Conservation (phyloP, 148 eudicot species). For the Tetragonia tetragonoides region DNA sequence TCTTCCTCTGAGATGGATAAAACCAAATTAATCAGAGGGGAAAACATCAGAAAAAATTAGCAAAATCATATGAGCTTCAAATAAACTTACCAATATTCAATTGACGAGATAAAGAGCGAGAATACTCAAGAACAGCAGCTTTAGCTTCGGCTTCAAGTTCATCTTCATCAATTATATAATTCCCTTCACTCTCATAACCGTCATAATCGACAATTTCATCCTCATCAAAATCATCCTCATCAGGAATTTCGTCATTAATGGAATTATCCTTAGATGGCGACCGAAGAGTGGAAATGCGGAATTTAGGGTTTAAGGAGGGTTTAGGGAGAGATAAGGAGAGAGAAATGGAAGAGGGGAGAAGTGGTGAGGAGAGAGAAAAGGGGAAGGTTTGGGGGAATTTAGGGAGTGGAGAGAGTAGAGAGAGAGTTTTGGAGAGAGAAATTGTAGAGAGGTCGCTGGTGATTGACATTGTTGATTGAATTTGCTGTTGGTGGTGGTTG, state of each 20-base stretch:
- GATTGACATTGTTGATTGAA: conserved; percentile 25
- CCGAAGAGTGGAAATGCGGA: conserved; percentile 25
- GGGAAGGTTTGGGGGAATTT: conserved; percentile 6
- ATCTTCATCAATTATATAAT: conserved; percentile 48
- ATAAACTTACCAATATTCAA: conserved; percentile 47
- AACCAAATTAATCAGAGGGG: not conserved
- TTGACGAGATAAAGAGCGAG: conserved; percentile 52
- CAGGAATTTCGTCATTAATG: not conserved
- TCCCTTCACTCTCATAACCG: conserved; percentile 20
- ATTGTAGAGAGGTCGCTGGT: conserved; percentile 11
- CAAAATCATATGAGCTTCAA: not conserved
- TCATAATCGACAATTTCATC: not conserved
- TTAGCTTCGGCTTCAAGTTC: conserved; percentile 72
- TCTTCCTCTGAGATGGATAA: conserved; percentile 29
- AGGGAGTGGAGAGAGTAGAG: conserved; percentile 4
- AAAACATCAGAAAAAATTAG: not conserved
- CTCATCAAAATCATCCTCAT: not conserved
- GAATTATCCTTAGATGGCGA: conserved; percentile 1
- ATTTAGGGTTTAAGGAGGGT: conserved; percentile 22
- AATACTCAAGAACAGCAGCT: conserved; percentile 50
- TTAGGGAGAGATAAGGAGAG: conserved; percentile 24
- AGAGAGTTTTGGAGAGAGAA: conserved; percentile 25
- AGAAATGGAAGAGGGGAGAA: not conserved
- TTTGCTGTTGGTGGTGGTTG: not conserved
- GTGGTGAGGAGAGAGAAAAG: conserved; percentile 3